Evolutionary conservation across 2,329 filamentous ascomycete genomes (phyloP), one percentile per base, ranked within the genome.

Genomic region (Septoria petroselini): DNA sequence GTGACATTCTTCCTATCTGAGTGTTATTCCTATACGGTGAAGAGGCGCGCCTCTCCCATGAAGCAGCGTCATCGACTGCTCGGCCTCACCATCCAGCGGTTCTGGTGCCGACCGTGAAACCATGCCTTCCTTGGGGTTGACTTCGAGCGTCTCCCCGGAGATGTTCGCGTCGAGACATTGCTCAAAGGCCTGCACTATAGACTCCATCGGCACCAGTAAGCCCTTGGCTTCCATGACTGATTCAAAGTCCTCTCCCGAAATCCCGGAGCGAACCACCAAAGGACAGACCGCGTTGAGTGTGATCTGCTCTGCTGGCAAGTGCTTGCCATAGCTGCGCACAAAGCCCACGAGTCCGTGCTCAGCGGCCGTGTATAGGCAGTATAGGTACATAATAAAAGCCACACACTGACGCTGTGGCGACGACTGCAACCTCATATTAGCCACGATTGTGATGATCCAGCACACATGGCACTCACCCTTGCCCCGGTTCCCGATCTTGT

Each of bases 351-450:
- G 60, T 12, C 64, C 70, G 48, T 72, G 69, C 57, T 73, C 72
- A 5, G 70, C 70, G 25, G 70, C 67, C 7, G 71, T 73, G 47
- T 74, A 74, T 4, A 74, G 71, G 71, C 2, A 73, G 50, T 3
- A 68, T 46, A 0, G 71, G 68, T 3, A 71, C 66, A 51, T 63
- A 69, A 43, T 73, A 73, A 47, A 74, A 65, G 0, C 71, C 70
- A 43, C 71, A 73, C 2, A 73, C 63, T n/a, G 69, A 72, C 9
- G 69, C 69, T 1, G 69, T 66, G 14, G 58, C 55, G 43, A 55
- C 57, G 38, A 66, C 60, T 63, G 35, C 5, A 21, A 4, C 27
- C 11, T 21, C n/a, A 34, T 34, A 35, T 37, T 14, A 34, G 21
- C 34, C 7, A 17, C 3, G 15, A 27, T 9, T 21, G 9, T 27